phyloP scores from a whole-genome alignment of 192 early-diverging fungal species.

The Mortierella claussenii region DNA sequence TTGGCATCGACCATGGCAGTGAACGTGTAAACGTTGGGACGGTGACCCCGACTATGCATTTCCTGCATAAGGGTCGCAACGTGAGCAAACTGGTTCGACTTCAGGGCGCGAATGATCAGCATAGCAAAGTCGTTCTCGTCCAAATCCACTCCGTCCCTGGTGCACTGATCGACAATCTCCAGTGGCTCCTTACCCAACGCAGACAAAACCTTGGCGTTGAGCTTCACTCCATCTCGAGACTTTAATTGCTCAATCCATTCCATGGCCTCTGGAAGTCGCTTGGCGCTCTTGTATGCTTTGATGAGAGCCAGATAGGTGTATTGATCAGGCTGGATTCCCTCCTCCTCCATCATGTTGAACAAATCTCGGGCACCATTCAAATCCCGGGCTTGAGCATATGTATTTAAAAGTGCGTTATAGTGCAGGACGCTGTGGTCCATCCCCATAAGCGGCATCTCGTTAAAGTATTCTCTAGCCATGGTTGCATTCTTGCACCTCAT shows the following conservation, averaged over 20 bases:
- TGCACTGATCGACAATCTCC: constrained; percentile 14
- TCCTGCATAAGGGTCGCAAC: constrained; percentile 6
- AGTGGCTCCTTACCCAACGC: constrained; percentile 6
- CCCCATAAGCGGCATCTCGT: constrained; percentile 38
- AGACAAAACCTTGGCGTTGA: constrained; percentile 24
- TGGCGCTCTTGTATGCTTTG: not conserved
- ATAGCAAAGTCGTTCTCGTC: constrained; percentile 13
- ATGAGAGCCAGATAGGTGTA: constrained; percentile 41
- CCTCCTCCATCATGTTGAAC: constrained; percentile 25
- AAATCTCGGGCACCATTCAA: constrained; percentile 9
- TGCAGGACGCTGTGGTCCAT: constrained; percentile 12
- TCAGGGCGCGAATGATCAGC: constrained; percentile 18
- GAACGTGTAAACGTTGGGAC: constrained; percentile 28
- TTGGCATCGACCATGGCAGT: constrained; percentile 42
- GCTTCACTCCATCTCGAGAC: not conserved
- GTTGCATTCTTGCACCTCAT: constrained; percentile 13
- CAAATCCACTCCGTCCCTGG: constrained; percentile 4
- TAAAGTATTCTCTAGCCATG: constrained; percentile 35
- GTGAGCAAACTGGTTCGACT: constrained; percentile 18
- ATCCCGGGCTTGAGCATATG: constrained; percentile 26
- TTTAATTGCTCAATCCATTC: not conserved
- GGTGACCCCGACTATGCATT: constrained; percentile 12
- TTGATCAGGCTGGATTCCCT: constrained; percentile 12
- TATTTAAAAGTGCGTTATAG: constrained; percentile 44
- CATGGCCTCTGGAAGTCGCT: not conserved